phyloP scores from a whole-genome alignment of 306 rosid genomes.

The Luffa acutangula region DNA sequence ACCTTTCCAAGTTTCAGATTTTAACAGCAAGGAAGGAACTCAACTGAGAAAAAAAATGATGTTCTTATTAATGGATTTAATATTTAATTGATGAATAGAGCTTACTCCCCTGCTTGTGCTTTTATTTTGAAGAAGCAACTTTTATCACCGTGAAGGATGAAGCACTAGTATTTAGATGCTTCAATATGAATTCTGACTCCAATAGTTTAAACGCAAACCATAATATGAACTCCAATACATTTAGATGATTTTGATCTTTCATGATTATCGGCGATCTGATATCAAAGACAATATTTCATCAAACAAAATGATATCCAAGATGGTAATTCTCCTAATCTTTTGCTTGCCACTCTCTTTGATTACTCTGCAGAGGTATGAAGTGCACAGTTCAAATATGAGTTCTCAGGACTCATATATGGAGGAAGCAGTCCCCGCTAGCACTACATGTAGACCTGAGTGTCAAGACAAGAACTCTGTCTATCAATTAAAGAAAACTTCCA shows the following conservation, averaged over 20 bases:
- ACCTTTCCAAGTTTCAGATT: background rate
- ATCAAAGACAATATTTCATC: background rate
- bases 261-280: background rate
- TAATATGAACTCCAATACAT: background rate
- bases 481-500: conserved; percentile 28
- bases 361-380: conserved; percentile 52
- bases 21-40: conserved; percentile 1
- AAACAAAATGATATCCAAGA: background rate
- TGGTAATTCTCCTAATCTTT: background rate
- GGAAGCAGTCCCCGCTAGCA: conserved; percentile 34
- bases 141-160: background rate
- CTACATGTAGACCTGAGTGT: conserved; percentile 37
- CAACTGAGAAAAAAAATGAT: background rate
- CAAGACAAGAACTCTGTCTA: conserved; percentile 41
- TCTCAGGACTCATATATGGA: conserved; percentile 51
- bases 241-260: background rate
- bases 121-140: background rate
- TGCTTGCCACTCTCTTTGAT: conserved; percentile 7
- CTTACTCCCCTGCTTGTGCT: background rate
- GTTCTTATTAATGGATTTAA: background rate
- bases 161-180: background rate
- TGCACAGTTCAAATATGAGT: conserved; percentile 38
- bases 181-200: background rate
- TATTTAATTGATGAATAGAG: background rate
- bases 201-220: background rate